Base-by-base conservation (phyloP, 371 early-diverging fungal genomes). In the Chytridiales sp. region DNA sequence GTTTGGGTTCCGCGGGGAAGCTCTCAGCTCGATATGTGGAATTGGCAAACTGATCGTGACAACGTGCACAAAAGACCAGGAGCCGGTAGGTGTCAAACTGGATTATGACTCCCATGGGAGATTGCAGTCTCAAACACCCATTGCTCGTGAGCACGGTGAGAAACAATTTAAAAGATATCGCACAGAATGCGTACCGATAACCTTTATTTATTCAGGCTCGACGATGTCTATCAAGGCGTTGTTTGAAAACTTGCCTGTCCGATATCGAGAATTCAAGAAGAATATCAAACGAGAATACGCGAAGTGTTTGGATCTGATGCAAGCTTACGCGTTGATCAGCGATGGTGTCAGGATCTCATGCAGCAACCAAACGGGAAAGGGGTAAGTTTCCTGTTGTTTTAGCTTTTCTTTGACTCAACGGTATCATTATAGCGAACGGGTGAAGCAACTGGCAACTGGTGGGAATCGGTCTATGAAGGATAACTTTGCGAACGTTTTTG, bases 201-300 rank as follows among this genome's bases (percentile, higher is more conserved):
- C 15, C 4, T 22, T 19, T 48, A 21, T 44, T 36, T 22, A 17
- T 73, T 58, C 43, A 60, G 99, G 99, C 2, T 97, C 98, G 2
- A 94, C 93, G 0, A 81, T 98, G 3, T 74, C 73, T 22, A 62
- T 99, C 34, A 59, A 67, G 11, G 80, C 87, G 22, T 64, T 99
- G 30, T 98, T 98, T 72, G 80, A 87, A 15, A 68, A 81, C 4
- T 77, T 93, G 67, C 98, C 99, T 2, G 95, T 99, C 2, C 84
- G 99, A n/a, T 73, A 77, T 39, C 79, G 78, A 35, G 96, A 96
- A 58, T 87, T 94, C 63, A 86, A 86, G 57, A 85, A 85, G 47
- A 91, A 93, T 60, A 74, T 87, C 46, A 87, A 87, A 48, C 72
- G 83, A 41, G 94, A 98, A 66, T 90, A 85, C 57, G 68, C 79